Conservation (phyloP, 2,329 filamentous ascomycete genomes). For the Trichoderma koningiopsis region DNA sequence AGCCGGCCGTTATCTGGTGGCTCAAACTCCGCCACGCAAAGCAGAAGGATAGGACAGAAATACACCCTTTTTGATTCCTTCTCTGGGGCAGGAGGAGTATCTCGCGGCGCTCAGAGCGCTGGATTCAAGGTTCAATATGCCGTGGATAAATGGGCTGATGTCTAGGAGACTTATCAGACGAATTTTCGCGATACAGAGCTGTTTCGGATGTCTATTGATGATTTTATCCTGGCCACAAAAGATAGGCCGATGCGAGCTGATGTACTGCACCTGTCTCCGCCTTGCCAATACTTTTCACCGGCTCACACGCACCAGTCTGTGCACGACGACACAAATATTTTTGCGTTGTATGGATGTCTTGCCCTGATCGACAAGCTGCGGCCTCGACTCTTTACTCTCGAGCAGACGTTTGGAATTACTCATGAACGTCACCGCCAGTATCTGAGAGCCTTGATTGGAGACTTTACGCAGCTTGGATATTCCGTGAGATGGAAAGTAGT, state of each 20-base stretch:
- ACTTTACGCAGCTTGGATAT: slow-evolving; percentile 67
- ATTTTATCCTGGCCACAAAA: slow-evolving; percentile 49
- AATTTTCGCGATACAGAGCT: slow-evolving; percentile 61
- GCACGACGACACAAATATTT: slow-evolving; percentile 70
- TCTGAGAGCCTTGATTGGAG: slow-evolving; percentile 62
- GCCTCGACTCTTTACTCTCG: slow-evolving; percentile 73
- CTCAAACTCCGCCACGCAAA: not conserved
- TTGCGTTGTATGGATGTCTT: slow-evolving; percentile 56
- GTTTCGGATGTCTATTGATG: slow-evolving; percentile 49
- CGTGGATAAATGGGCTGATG: slow-evolving; percentile 63
- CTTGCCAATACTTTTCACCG: slow-evolving; percentile 75
- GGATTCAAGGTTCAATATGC: slow-evolving; percentile 63
- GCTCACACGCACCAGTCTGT: slow-evolving; percentile 69
- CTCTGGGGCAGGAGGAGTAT: slow-evolving; percentile 72
- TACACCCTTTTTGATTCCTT: slow-evolving; percentile 75
- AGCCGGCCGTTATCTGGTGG: not conserved
- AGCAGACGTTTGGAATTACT: slow-evolving; percentile 74
- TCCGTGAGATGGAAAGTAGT: slow-evolving; percentile 70
- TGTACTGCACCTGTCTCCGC: slow-evolving; percentile 73
- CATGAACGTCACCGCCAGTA: slow-evolving; percentile 54
- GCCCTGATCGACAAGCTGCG: slow-evolving; percentile 58
- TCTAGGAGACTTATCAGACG: slow-evolving; percentile 57
- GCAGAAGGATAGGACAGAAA: slow-evolving; percentile 40
- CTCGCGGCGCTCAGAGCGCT: slow-evolving; percentile 59
- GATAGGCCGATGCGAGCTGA: slow-evolving; percentile 54